Base-by-base conservation (phyloP, 805 yeast genomes). In the Hagleromyces aurorensis region DNA sequence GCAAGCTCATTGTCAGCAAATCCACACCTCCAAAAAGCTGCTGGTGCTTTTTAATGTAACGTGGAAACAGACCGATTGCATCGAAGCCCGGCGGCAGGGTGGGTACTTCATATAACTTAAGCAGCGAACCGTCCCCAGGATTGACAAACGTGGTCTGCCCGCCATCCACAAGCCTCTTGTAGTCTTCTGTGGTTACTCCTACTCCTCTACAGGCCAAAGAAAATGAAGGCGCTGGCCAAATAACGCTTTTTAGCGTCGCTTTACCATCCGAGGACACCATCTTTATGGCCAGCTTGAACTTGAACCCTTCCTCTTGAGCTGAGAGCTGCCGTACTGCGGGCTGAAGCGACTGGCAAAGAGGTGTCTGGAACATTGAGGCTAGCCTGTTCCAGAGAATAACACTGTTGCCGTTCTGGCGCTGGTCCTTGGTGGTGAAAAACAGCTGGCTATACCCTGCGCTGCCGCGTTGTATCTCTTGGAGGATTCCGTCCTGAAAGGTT, bases 21-120 rank as follows among this genome's bases (percentile, higher is more conserved):
- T 41, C 40, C 2, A 37, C 7, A 7, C 38, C 48, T 2, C 34
- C 23, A 25, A 46, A 44, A 5, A 30, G 17, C 4, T 16, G 16
- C 10, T 22, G 35, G 16, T 48, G 55, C 1, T 36, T 24, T 10
- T 21, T 25, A 13, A 35, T 34, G 25, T 32, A 37, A 11, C 34
- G 32, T 3, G 57, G 57, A 18, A 48, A 46, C 7, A 52, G 32
- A 2, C 52, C 56, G 12, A 48, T 33, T 3, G 44, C 50, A 12
- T 46, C 34, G 11, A 26, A 36, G 3, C 34, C 44, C 2, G 25
- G 23, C 4, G 48, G 43, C 3, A 36, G 30, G 7, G 25, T 23
- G 10, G 37, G 29, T 3, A 42, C 28, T 13, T 24, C 22, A 21
- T 30, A 34, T 5, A 50, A 19, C 5, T 40, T 42, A 14, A 52